Base-by-base conservation (phyloP, 1,284 basidiomycete species). In the Tetrapyrgos nigripes region DNA sequence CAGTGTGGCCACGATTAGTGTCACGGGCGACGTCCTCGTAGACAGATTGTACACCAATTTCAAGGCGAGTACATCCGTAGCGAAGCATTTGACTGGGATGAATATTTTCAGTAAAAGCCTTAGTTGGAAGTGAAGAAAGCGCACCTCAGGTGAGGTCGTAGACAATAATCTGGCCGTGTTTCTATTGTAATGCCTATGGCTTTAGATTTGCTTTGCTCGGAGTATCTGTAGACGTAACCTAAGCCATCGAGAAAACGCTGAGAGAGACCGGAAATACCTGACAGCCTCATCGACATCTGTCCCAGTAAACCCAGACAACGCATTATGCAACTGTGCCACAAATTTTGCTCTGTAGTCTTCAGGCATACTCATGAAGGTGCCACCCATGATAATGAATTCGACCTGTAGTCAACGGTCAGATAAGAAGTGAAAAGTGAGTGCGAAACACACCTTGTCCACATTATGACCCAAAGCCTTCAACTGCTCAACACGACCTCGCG, bases 161-260 rank as follows among this genome's bases (percentile, higher is more conserved):
- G 82, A 69, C 97, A 99, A 75, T 99, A 99, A 74, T 99, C 97
- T 28, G 97, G 97, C 40, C 97, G 83, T 3, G 97, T 99, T 77
- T 99, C 97, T 66, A 99, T 99, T 2, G 97, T 99, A 69, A 99
- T 99, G 4, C 97, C 97, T 57, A 98, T 98, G 24, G 96, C 97
- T 75, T 99, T 99, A 46, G 96, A 97, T 79, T 97, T 96, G 70
- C 95, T 94, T 72, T 95, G 92, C 72, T 98, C 97, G 4, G 96
- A 97, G 72, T 94, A 98, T 59, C 91, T 92, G 55, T 44, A 64
- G 50, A 58, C 37, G 51, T 45, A 48, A 35, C 29, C 53, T 35
- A 51, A 57, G 37, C 17, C 29, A 54, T 28, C n/a, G 51, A 55
- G 53, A 31, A 21, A 14, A 27, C 19, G 17, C 40, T 47, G 27